phyloP scores from a whole-genome alignment of 2,329 filamentous ascomycete genomes.

The Exophiala sp. region DNA sequence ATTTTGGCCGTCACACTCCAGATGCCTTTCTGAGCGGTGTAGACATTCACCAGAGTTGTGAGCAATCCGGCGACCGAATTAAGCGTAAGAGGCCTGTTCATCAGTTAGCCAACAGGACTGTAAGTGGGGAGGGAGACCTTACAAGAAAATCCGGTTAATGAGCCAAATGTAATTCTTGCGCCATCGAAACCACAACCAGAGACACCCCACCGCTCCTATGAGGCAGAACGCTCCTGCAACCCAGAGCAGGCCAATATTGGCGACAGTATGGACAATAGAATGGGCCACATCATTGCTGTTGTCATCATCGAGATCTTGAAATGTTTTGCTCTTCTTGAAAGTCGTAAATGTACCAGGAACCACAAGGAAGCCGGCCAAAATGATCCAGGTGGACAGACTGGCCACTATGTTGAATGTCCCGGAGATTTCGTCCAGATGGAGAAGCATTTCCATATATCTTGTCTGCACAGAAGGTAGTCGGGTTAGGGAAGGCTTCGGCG shows the following conservation, averaged over 20 bases:
- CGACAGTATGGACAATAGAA: conserved; percentile 32
- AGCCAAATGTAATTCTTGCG: conserved; percentile 51
- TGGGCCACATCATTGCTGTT: conserved; percentile 30
- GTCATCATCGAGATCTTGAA: conserved; percentile 29
- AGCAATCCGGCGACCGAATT: conserved; percentile 49
- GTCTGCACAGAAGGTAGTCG: conserved; percentile 25
- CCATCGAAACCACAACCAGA: conserved; percentile 43
- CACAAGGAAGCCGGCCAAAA: conserved; percentile 50
- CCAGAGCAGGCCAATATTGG: conserved; percentile 41
- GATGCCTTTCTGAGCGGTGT: conserved; percentile 31
- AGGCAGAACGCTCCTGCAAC: conserved; percentile 42
- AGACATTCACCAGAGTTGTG: conserved; percentile 47
- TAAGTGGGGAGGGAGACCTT: background rate
- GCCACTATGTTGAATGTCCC: conserved; percentile 42
- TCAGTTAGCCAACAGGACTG: background rate
- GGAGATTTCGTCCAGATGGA: conserved; percentile 33
- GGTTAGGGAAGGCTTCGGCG: conserved; percentile 14
- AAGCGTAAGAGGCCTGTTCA: conserved; percentile 34
- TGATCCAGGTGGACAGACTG: conserved; percentile 44
- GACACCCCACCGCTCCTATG: conserved; percentile 39
- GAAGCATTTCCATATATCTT: conserved; percentile 30
- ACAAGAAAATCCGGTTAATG: conserved; percentile 48
- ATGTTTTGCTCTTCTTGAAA: conserved; percentile 33
- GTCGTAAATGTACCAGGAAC: conserved; percentile 50
- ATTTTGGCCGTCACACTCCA: conserved; percentile 33